Evolutionary conservation across 192 early-diverging fungal genomes (phyloP), one percentile per base, ranked within the genome.

Genomic region (Podochytrium sp.): DNA sequence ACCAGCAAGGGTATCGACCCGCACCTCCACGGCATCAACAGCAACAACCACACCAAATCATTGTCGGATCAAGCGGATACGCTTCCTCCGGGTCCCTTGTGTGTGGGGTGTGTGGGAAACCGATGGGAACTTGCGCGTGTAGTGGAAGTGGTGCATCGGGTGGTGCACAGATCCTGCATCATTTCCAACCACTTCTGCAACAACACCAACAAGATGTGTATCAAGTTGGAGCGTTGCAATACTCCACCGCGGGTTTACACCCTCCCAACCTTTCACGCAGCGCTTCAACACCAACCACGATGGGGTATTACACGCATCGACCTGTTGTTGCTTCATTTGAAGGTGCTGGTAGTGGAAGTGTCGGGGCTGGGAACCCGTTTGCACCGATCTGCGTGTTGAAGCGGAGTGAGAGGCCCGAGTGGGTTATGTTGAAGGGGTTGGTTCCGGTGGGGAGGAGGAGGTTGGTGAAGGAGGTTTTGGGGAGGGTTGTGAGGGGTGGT

Each of bases 321-420:
- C 52, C 63, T n/a, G 63, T 29, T 10, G 33, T 61, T 25, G 34
- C 14, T 4, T 34, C 59, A 61, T 34, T 40, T 61, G 59, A 39
- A 39, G 33, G 30, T 12, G 59, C 38, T 29, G 55, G 23, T 29
- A 10, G 14, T 29, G 32, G 55, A 34, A 34, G 30, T 18, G 60
- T 18, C 12, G 30, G 10, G 47, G 27, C 29, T 20, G 34, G 34
- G 16, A 71, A 71, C 38, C 41, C 49, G 35, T 71, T 71, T 60
- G 69, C 69, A 34, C 69, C 69, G 40, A 71, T 71, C 12, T 71
- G 69, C 32, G 69, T 71, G 29, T 14, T 51, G 57, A 71, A 71
- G 53, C 53, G 69, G 6, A 60, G 69, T 29, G 69, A 71, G 23
- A 10, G 69, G 39, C 29, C 56, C 5, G 69, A 71, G 23, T 30